A percentile compares a stretch with the other conserved stretches of the same genome.
These are phyloP conservation scores for Furcasterigmium furcatum DNA, from an alignment of 2,329 filamentous ascomycete genomes.

Conservation along the genomic window DNA sequence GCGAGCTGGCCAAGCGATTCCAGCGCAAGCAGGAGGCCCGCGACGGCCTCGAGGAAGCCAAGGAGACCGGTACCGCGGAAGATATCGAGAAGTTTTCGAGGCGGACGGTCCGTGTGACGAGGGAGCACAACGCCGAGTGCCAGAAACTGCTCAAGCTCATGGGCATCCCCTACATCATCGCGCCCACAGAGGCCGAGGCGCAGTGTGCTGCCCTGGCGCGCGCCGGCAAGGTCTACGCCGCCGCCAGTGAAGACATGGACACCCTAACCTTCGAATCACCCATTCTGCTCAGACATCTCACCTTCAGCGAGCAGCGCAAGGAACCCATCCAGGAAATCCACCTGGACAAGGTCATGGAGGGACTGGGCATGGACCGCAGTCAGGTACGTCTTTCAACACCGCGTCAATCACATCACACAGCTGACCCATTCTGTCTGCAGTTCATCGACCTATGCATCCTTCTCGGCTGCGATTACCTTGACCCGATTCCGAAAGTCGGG, in stretches of 20 bases:
- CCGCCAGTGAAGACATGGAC: slow-evolving; percentile 98
- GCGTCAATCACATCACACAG: too few relatives aligned
- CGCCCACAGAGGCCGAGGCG: slow-evolving; percentile 94
- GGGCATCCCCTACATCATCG: slow-evolving; percentile 93
- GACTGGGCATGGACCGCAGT: slow-evolving; percentile 80
- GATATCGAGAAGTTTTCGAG: slow-evolving; percentile 98
- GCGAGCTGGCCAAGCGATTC: slow-evolving; percentile 93
- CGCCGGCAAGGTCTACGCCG: slow-evolving; percentile 93
- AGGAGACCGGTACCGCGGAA: slow-evolving; percentile 92
- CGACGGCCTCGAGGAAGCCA: slow-evolving; percentile 89
- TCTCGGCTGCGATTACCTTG: slow-evolving; percentile 95
- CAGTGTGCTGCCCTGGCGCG: slow-evolving; percentile 89
- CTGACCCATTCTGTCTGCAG: too few relatives aligned
- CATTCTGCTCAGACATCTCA: slow-evolving; percentile 86
- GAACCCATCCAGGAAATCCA: slow-evolving; percentile 96
- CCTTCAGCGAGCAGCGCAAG: slow-evolving; percentile 95
- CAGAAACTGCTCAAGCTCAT: slow-evolving; percentile 88
- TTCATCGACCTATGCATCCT: slow-evolving; percentile 98
- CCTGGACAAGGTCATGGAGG: slow-evolving; percentile 80
- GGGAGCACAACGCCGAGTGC: slow-evolving; percentile 94
- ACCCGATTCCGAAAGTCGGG: slow-evolving; percentile 92
- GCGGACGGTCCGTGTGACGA: slow-evolving; percentile 89
- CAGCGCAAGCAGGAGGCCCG: slow-evolving; percentile 91
- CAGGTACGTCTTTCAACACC: slow-evolving; percentile 62
- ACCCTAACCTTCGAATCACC: slow-evolving; percentile 94